These are phyloP conservation scores for Xylaria digitata DNA, from an alignment of 2,329 filamentous ascomycete species.

Conservation along the genomic window DNA sequence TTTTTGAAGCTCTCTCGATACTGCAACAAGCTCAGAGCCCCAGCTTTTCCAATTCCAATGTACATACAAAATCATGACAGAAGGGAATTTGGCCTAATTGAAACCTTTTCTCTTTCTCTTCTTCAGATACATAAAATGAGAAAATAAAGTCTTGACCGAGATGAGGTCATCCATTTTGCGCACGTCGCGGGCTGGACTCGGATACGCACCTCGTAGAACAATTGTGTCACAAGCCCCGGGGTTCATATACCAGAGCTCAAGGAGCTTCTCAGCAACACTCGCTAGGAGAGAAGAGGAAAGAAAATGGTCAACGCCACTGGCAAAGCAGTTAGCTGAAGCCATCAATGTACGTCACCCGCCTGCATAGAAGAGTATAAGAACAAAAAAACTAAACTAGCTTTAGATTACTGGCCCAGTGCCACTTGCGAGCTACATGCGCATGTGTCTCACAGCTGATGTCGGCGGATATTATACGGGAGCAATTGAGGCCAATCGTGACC, in stretches of 20 bases:
- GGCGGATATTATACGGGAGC: conserved; percentile 94
- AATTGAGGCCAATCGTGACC: conserved; percentile 76
- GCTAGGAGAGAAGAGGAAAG: conserved; percentile 56
- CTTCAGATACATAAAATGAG: conserved; percentile 13
- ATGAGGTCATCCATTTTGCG: conserved; percentile 46
- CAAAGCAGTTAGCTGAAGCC: conserved; percentile 85
- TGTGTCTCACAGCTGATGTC: conserved; percentile 91
- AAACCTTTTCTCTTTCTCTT: not conserved
- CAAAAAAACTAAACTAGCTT: conserved; percentile 40
- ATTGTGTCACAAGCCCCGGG: conserved; percentile 35
- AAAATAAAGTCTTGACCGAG: conserved; percentile 20
- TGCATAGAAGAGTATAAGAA: not conserved
- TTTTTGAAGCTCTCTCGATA: conserved; percentile 40
- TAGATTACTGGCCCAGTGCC: conserved; percentile 86
- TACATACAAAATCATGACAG: conserved; percentile 1
- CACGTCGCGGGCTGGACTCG: conserved; percentile 43
- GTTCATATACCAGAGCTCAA: conserved; percentile 37
- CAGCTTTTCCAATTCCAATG: conserved; percentile 10
- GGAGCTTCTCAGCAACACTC: conserved; percentile 47
- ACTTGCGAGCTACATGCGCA: conserved; percentile 95
- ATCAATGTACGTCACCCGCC: conserved; percentile 74
- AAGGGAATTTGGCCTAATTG: not conserved
- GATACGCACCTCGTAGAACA: conserved; percentile 36
- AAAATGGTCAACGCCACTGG: conserved; percentile 92
- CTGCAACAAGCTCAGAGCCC: conserved; percentile 21